A percentile compares a stretch with the other conserved stretches of the same genome.
phyloP scores from a whole-genome alignment of 78 protist genomes.

The Dictyostelium firmibasis region DNA sequence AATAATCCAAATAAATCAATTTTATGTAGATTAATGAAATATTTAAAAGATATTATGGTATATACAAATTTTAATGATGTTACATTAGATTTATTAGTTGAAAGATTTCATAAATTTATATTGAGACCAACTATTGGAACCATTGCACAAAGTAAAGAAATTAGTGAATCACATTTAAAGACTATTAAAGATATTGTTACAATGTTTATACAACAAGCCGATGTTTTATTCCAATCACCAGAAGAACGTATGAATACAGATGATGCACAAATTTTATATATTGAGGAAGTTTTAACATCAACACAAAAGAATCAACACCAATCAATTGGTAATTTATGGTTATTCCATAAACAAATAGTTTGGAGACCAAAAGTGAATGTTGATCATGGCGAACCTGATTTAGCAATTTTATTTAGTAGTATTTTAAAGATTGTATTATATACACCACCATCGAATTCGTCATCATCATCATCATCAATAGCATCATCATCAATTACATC shows the following conservation, averaged over 20 bases:
- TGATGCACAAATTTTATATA: conserved; percentile 30
- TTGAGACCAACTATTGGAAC: conserved; percentile 14
- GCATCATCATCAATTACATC: background rate
- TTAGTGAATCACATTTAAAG: conserved; percentile 8
- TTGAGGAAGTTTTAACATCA: conserved; percentile 28
- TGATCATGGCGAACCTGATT: conserved; percentile 41
- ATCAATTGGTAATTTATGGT: conserved; percentile 43
- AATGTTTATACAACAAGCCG: conserved; percentile 54
- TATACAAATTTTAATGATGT: conserved; percentile 57
- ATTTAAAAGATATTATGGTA: conserved; percentile 44
- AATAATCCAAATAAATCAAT: conserved; percentile 61
- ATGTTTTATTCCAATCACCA: conserved; percentile 34
- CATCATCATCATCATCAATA: background rate
- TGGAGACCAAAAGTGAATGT: conserved; percentile 60
- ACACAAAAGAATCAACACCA: background rate
- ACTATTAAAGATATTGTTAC: conserved; percentile 35
- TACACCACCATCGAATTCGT: background rate
- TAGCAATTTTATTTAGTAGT: conserved; percentile 8
- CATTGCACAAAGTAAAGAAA: background rate
- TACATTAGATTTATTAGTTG: conserved; percentile 37
- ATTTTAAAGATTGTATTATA: conserved; percentile 47
- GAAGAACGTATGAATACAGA: conserved; percentile 41
- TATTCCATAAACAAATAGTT: conserved; percentile 56
- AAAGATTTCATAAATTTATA: conserved; percentile 41
- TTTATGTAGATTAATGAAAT: conserved; percentile 50